A percentile compares a stretch with the other conserved stretches of the same genome.
Conservation (phyloP, 2,329 filamentous ascomycete genomes). For the Pseudohalonectria lignicola region DNA sequence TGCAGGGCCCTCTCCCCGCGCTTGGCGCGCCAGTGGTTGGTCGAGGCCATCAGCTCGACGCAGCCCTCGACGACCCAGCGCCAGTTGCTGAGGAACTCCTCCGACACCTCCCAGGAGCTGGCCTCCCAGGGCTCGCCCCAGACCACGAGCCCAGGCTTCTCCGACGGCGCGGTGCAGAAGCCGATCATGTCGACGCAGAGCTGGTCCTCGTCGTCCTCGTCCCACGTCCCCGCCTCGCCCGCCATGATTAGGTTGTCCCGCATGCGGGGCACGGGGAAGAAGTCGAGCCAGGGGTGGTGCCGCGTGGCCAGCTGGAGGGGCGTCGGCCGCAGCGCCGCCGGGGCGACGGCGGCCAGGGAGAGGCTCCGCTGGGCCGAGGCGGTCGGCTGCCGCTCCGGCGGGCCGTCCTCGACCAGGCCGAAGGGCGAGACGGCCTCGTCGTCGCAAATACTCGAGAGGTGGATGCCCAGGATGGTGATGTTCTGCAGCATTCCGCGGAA, state of each 20-base stretch:
- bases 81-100: constrained; percentile 25
- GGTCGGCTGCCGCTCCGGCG: too few relatives aligned
- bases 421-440: not conserved
- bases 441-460: not conserved
- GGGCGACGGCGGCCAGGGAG: constrained; percentile 13
- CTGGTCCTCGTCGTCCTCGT: constrained; percentile 12
- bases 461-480: constrained; percentile 5
- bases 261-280: constrained; percentile 13
- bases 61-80: constrained; percentile 26
- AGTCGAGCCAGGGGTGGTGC: constrained; percentile 18
- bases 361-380: not conserved
- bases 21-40: constrained; percentile 25
- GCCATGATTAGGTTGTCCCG: constrained; percentile 17
- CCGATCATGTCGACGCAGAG: constrained; percentile 18
- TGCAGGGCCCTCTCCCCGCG: constrained; percentile 13
- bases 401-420: not conserved
- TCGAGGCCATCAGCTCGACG: constrained; percentile 16
- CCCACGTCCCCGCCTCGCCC: not conserved
- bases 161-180: constrained; percentile 12
- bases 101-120: constrained; percentile 28
- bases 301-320: constrained; percentile 11
- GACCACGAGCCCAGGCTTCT: constrained; percentile 18
- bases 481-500: constrained; percentile 7
- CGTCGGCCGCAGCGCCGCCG: constrained; percentile 13
- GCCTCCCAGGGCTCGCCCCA: constrained; percentile 27